These are phyloP conservation scores for Neonectria punicea DNA, from an alignment of 2,329 filamentous ascomycete genomes.

Conservation along the genomic window DNA sequence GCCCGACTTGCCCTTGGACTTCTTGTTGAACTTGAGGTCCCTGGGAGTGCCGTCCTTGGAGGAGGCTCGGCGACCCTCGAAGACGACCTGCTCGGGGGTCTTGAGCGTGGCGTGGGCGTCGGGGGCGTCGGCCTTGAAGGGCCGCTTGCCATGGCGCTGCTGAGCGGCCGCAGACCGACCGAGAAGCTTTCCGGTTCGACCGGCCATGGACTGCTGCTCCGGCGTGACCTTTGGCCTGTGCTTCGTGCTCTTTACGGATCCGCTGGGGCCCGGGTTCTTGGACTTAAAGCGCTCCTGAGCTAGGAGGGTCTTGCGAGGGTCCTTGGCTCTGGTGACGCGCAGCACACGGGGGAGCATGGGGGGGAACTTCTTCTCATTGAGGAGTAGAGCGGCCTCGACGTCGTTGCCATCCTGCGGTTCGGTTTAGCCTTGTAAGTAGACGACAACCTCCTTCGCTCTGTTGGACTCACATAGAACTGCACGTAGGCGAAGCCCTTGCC, in stretches of 20 bases:
- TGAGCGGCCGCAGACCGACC: constrained; percentile 73
- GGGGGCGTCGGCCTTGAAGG: constrained; percentile 34
- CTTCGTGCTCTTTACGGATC: constrained; percentile 55
- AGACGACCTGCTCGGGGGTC: constrained; percentile 77
- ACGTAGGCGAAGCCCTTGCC: constrained; percentile 98
- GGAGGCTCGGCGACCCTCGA: constrained; percentile 82
- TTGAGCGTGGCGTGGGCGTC: constrained; percentile 51
- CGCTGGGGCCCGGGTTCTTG: constrained; percentile 50
- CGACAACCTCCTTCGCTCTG: constrained; percentile 2
- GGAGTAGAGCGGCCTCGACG: constrained; percentile 89
- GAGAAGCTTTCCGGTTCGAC: constrained; percentile 79
- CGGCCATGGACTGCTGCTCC: constrained; percentile 75
- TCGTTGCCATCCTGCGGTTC: constrained; percentile 77
- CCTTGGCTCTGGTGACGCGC: constrained; percentile 87
- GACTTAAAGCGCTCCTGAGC: constrained; percentile 52
- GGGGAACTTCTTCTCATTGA: constrained; percentile 91
- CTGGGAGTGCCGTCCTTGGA: constrained; percentile 71
- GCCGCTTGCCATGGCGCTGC: constrained; percentile 48
- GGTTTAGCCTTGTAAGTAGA: constrained; percentile 19
- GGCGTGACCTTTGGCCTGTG: constrained; percentile 78
- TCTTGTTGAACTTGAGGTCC: constrained; percentile 69
- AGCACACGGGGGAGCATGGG: constrained; percentile 91
- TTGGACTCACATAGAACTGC: constrained; percentile 77
- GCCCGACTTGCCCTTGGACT: constrained; percentile 56
- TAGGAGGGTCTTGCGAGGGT: constrained; percentile 68